A percentile compares a stretch with the other conserved stretches of the same genome.
Conservation (phyloP, 2,329 filamentous ascomycete genomes). For the Stemphylium beticola region DNA sequence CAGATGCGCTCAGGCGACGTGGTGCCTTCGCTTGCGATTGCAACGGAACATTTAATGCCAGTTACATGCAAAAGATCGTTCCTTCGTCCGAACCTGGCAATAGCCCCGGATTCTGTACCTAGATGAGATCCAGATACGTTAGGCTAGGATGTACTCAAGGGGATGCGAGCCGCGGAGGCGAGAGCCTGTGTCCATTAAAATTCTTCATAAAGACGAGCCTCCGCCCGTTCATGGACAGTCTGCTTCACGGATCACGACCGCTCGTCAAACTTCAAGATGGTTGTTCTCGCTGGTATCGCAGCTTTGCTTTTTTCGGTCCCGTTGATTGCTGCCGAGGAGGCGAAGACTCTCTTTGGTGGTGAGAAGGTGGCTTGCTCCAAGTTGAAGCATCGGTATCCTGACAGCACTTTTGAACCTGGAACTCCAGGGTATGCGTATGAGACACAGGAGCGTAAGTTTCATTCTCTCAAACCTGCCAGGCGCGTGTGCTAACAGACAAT, state of each 20-base stretch:
- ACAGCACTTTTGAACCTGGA: not conserved
- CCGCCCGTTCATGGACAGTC: not conserved
- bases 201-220: not conserved
- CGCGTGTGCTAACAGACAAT: not conserved
- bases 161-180: not conserved
- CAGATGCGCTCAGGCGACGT: no score
- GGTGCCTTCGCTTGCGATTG: no score
- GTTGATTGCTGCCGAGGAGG: not conserved
- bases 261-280: not conserved
- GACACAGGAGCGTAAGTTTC: not conserved
- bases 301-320: not conserved
- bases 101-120: not conserved
- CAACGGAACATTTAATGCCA: no score
- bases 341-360: not conserved
- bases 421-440: not conserved
- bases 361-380: not conserved
- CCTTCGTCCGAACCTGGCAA: not conserved
- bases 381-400: not conserved
- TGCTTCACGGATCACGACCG: not conserved
- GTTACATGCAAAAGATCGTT: not conserved
- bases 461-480: not conserved
- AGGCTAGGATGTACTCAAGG: not conserved
- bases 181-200: not conserved
- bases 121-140: not conserved
- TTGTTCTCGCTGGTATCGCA: not conserved